phyloP scores from a whole-genome alignment of 352 stramenopile species.

The Phytophthora fragariaefolia region DNA sequence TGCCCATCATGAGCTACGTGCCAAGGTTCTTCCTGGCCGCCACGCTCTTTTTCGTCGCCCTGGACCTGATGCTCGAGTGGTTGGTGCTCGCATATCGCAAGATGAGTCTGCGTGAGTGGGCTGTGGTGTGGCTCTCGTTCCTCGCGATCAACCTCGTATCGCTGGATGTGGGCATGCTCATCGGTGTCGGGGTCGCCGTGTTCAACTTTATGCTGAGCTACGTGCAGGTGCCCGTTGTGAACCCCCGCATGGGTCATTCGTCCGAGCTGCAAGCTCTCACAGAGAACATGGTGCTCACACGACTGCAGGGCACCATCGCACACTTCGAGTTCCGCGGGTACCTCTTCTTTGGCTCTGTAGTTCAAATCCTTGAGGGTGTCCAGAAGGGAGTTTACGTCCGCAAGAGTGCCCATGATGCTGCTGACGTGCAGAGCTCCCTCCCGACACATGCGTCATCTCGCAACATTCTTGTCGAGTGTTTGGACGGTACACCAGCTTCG shows the following conservation, averaged over 20 bases:
- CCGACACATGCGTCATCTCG: conserved; percentile 38
- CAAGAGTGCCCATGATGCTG: conserved; percentile 19
- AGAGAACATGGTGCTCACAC: conserved; percentile 42
- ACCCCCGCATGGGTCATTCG: conserved; percentile 29
- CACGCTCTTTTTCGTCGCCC: conserved; percentile 96
- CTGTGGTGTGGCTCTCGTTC: conserved; percentile 93
- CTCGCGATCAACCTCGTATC: conserved; percentile 91
- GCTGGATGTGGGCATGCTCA: conserved; percentile 94
- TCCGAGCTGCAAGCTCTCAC: conserved; percentile 41
- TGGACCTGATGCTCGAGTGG: conserved; percentile 98
- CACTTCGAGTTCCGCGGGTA: conserved; percentile 76
- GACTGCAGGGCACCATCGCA: conserved; percentile 62
- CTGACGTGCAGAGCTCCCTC: conserved; percentile 26
- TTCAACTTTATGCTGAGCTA: conserved; percentile 84
- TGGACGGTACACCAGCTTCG: conserved; percentile 55
- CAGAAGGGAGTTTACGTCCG: conserved; percentile 65
- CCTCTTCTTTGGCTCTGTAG: conserved; percentile 79
- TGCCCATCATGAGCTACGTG: conserved; percentile 95
- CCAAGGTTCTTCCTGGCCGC: conserved; percentile 97
- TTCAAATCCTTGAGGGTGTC: conserved; percentile 76
- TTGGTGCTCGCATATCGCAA: conserved; percentile 84
- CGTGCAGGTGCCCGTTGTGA: conserved; percentile 64
- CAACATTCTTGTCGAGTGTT: conserved; percentile 55
- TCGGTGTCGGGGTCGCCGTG: conserved; percentile 88
- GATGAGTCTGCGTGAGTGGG: conserved; percentile 89